Evolutionary conservation across 345 rosid genomes (phyloP), one percentile per base, ranked within the genome.

Genomic region (Salix arbutifolia): DNA sequence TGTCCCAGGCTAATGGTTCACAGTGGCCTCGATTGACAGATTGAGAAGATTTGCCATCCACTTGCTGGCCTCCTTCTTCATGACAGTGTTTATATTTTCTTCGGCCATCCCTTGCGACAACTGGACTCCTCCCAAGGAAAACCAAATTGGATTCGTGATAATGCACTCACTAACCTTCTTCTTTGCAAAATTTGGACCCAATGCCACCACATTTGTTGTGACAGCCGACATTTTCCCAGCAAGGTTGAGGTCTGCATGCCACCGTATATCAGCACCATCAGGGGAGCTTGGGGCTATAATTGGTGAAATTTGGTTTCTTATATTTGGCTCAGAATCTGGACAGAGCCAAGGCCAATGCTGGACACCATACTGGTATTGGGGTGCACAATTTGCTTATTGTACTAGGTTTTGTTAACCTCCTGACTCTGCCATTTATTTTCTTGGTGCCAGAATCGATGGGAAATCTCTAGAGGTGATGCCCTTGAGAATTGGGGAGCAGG

Each of bases 161-260:
- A 74, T 93, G 78, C 91, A 93, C 84, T 89, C 95, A 0, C 62
- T 90, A n/a, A 91, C 98, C 23, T 93, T 93, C 88, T 93, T 91
- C 87, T 91, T 93, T 33, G 89, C 97, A 1, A 91, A 93, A 84
- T 93, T 91, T 67, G 98, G 97, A 62, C 94, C 98, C 35, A 93
- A 90, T 42, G 96, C 96, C 3, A 93, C 94, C 13, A 91, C 97
- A 42, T 93, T 91, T 65, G 91, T 90, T 0, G 97, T 91, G 66
- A 94, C 98, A 0, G 97, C 93, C 13, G 94, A 89, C 86, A 93
- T 91, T 72, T 93, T 93, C 88, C 95, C 92, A 6, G 92, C 94
- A 19, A 87, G 97, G 83, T 83, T 90, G 25, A 88, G 98, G 86
- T 90, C 94, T 48, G 92, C 97, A 14, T 91, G 97, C 81, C 97